Base-by-base conservation (phyloP, 176 grass and related monocot species). In the Oryza punctata region DNA sequence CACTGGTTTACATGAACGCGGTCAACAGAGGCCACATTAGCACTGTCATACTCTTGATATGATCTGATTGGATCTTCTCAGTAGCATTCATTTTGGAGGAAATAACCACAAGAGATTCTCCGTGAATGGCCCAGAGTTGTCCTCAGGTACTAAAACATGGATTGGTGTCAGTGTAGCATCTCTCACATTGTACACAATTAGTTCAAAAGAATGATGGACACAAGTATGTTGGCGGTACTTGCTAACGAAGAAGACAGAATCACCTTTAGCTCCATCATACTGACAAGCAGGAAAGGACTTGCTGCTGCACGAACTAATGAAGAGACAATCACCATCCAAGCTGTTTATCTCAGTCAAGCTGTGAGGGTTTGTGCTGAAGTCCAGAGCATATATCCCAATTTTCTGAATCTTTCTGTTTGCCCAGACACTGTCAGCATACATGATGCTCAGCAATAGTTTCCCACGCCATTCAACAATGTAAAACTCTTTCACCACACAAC, bases 281-380 rank as follows among this genome's bases (percentile, higher is more conserved):
- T 68, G 45, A 68, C 63, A 7, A 21, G 82, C 63, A 76, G 63
- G 72, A 84, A 84, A 84, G 72, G 65, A 60, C 65, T 70, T 78
- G 74, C 33, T 60, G 23, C 37, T 57, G 35, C 35, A 2, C 15
- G 35, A 6, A 50, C 35, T 59, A 25, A 78, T 43, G 26, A 78
- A 85, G 49, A 85, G 37, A 57, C 52, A 57, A 57, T 57, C 19
- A 57, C 19, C 52, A 57, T 57, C 19, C 28, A 67, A 14, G 65
- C 0, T 67, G 65, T 67, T 67, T 67, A 30, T 32, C 14, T 67
- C 14, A 67, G 52, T 57, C 5, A 57, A 7, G 19, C 52, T n/a
- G 6, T n/a, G 6, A 57, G 52, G 52, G 52, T 21, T 57, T 57
- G 52, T 57, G 19, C 52, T n/a, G 52, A 57, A 57, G 52, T 57